Evolutionary conservation across 1,139 yeast species (phyloP).

Genomic region (Lodderomyces orthopsilosis): DNA sequence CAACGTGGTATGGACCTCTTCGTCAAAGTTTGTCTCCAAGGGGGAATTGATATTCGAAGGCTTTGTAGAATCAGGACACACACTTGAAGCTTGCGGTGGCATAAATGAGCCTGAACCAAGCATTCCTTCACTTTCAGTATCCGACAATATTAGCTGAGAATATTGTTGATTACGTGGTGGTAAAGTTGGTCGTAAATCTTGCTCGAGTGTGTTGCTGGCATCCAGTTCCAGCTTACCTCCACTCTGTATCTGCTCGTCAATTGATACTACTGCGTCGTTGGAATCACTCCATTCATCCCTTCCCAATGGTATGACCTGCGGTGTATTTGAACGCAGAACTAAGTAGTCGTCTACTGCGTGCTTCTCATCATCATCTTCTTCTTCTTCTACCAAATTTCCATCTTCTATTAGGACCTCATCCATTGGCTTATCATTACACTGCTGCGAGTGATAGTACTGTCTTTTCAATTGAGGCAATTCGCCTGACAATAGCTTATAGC

Average conservation of each 20-base stretch:
- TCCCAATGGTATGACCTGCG: constrained; percentile 1
- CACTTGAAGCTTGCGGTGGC: constrained; percentile 18
- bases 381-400: constrained; percentile 15
- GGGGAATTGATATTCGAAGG: constrained; percentile 27
- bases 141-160: constrained; percentile 13
- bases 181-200: constrained; percentile 11
- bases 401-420: constrained; percentile 13
- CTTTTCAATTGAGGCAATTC: constrained; percentile 29
- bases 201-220: neutral
- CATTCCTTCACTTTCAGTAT: constrained; percentile 21
- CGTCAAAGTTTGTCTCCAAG: constrained; percentile 12
- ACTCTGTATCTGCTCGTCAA: constrained; percentile 12
- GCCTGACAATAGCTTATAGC: constrained; percentile 27
- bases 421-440: constrained; percentile 14
- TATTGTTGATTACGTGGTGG: constrained; percentile 9
- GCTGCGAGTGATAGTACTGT: constrained; percentile 31
- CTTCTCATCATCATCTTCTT: constrained; percentile 12
- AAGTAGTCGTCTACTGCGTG: constrained; percentile 11
- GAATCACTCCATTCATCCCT: constrained; percentile 8
- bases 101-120: constrained; percentile 29
- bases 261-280: constrained; percentile 23
- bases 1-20: constrained; percentile 11
- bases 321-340: constrained; percentile 1
- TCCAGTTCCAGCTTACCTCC: neutral
- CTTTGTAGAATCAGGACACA: constrained; percentile 19